Base-by-base conservation (phyloP, 768 basidiomycete genomes). In the Coprinellus micaceus region DNA sequence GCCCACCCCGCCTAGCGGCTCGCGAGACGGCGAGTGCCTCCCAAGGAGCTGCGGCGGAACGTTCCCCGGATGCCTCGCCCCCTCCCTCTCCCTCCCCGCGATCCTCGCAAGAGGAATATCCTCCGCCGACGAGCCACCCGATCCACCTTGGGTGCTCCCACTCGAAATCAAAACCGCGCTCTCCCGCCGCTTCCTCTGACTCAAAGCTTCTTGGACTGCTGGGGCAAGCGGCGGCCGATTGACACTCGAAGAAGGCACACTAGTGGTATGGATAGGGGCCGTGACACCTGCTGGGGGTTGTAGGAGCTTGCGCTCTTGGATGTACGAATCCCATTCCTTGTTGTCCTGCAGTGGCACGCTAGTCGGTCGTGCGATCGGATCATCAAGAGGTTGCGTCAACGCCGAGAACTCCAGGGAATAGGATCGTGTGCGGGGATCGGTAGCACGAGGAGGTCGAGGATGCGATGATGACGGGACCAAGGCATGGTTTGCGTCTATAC, bases 291-390 rank as follows among this genome's bases (percentile, higher is more conserved):
- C 80, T 10, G 91, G 91, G 41, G 92, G 91, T 63, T 91, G 89
- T 58, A 94, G 71, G 15, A 97, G 77, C 66, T 88, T 91, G 54
- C 94, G 82, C 49, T 95, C 91, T 44, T 84, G 84, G 48, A 94
- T 80, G 68, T 97, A 96, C 43, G 80, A 71, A 59, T 95, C 89
- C 94, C 94, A 97, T 60, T 89, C 86, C n/a, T n/a, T n/a, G n/a
- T 82, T 78, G 41, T 89, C 84, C 48, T 80, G 81, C 39, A 89
- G 70, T n/a, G 89, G 88, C 4, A 77, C 85, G 62, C 88, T 90
- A 0, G 83, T 86, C 15, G 90, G 88, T 37, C 89, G 79, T 54
- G 78, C 77, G 53, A 88, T 83, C 1, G 83, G 75, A 53, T 81
- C 79, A 13, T 81, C 81, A 15, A 79, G 62, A 22, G 74, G 64